Evolutionary conservation across 148 eudicot species (phyloP).

Genomic region (Gaultheria prostrata): DNA sequence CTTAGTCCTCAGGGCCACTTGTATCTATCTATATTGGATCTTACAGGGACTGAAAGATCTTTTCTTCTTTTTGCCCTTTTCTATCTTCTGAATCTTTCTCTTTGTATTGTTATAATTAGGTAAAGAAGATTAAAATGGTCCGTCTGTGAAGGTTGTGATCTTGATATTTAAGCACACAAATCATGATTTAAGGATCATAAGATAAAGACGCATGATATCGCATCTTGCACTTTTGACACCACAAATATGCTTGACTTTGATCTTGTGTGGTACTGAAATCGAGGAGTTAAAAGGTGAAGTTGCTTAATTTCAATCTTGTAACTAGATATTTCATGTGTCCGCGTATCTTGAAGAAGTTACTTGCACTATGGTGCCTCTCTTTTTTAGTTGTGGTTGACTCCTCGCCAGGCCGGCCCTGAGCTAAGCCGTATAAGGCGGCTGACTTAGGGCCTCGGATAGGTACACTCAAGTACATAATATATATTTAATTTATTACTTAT

Average conservation of each 20-base stretch:
- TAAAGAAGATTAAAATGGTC: slow-evolving; percentile 16
- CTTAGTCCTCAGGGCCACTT: neutral
- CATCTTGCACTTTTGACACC: slow-evolving; percentile 13
- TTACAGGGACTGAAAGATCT: neutral
- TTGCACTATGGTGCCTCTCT: too few relatives aligned
- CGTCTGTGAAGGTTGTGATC: slow-evolving; percentile 17
- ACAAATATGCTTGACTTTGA: neutral
- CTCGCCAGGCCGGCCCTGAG: too few relatives aligned
- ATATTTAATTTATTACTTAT: too few relatives aligned
- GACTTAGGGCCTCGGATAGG: too few relatives aligned
- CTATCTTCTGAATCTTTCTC: neutral
- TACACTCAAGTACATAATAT: too few relatives aligned
- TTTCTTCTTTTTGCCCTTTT: neutral
- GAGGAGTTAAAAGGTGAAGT: neutral
- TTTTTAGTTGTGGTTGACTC: too few relatives aligned
- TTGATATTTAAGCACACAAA: neutral
- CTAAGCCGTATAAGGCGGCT: too few relatives aligned
- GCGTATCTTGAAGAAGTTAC: too few relatives aligned
- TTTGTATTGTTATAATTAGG: neutral
- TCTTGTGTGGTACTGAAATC: slow-evolving; percentile 11
- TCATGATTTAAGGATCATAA: neutral
- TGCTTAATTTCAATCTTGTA: neutral
- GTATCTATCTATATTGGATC: neutral
- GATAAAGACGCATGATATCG: slow-evolving; percentile 3
- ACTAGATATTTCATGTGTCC: neutral